Conservation (phyloP, 495 filamentous ascomycete genomes). For the Penicillium pancosmium region DNA sequence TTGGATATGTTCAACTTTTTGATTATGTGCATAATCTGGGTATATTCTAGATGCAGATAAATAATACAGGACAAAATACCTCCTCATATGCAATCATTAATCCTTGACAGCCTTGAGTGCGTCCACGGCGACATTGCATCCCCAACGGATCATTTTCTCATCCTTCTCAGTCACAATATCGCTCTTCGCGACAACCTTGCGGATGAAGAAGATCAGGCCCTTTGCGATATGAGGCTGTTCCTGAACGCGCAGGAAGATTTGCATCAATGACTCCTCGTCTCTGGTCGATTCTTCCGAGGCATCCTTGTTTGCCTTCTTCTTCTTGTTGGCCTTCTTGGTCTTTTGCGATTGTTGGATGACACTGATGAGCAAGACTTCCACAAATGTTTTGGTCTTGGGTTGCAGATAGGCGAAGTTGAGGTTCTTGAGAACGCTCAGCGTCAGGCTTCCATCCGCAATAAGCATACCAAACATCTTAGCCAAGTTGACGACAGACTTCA, state of each 20-base stretch:
- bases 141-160: slow-evolving; percentile 63
- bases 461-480: slow-evolving; percentile 82
- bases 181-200: slow-evolving; percentile 72
- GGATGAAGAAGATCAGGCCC: slow-evolving; percentile 77
- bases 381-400: slow-evolving; percentile 71
- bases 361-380: slow-evolving; percentile 78
- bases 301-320: slow-evolving; percentile 27
- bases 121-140: slow-evolving; percentile 65
- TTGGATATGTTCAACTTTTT: slow-evolving; percentile 13
- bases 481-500: slow-evolving; percentile 81
- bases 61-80: slow-evolving; percentile 9
- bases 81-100: slow-evolving; percentile 15
- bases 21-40: slow-evolving; percentile 20
- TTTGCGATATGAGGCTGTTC: slow-evolving; percentile 64
- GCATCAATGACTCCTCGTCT: slow-evolving; percentile 59
- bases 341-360: slow-evolving; percentile 65
- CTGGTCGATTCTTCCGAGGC: slow-evolving; percentile 31
- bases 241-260: slow-evolving; percentile 63
- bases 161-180: slow-evolving; percentile 70
- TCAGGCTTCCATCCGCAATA: slow-evolving; percentile 65
- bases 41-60: slow-evolving; percentile 28
- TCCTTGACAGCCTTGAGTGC: slow-evolving; percentile 55
- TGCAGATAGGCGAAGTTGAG: slow-evolving; percentile 81
- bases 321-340: slow-evolving; percentile 31
- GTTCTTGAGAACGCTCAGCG: slow-evolving; percentile 68